Evolutionary conservation across 345 rosid species (phyloP), one percentile per base, ranked within the genome.

Genomic region (Iberis pinnata): DNA sequence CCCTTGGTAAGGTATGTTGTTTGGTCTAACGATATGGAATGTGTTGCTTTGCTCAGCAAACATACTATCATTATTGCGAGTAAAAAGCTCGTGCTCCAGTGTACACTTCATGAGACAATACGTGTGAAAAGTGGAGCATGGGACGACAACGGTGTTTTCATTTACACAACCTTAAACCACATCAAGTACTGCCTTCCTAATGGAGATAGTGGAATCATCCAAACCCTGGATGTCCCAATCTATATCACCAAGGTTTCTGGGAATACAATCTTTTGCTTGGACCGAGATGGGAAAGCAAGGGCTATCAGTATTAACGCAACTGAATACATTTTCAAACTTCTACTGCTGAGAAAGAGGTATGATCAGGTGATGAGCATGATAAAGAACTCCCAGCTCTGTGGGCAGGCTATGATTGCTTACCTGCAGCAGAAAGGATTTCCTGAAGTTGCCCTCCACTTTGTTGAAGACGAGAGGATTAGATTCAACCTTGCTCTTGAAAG

Each of bases 361-460:
- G 96, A 92, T 45, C 75, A 83, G 70, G 98, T 88, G 38, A 83
- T 88, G 96, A 80, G 80, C 75, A 92, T 92, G 98, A 92, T 92
- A 53, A 84, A 72, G 77, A 83, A 78, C 66, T 84, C 96, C 9
- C 88, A 84, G 76, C 95, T 92, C 18, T 85, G 96, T 69, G 98
- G 98, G 38, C 89, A 92, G 72, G 96, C 96, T 36, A 75, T 92
- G 95, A 85, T 88, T 58, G 89, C 98, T 32, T 88, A 92, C 70
- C 74, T 92, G 65, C 98, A 92, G 60, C 96, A 88, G 65, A 92
- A 88, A 65, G 96, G 95, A 14, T 92, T 92, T 52, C 98, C 96
- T 60, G 98, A 92, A 76, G 96, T 92, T 63, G 98, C 98, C 60
- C 77, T 92, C 36, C 96, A 92, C 70, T 92, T 92, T 70, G 96